phyloP scores from a whole-genome alignment of 169 alveolate genomes.

The Theileria equi region DNA sequence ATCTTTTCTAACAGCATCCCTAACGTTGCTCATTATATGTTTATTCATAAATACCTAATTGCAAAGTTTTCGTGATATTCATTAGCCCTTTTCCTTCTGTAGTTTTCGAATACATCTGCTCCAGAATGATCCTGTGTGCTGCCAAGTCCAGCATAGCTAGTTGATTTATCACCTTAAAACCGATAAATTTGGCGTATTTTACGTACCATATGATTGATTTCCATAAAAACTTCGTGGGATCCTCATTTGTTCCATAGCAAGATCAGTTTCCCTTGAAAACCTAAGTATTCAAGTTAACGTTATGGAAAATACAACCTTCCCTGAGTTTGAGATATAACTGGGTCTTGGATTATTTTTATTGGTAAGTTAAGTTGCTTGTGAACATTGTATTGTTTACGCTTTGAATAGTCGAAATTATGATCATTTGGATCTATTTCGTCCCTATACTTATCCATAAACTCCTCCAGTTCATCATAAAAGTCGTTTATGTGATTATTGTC shows the following conservation, averaged over 20 bases:
- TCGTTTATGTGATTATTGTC: conserved; percentile 15
- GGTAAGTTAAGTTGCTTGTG: conserved; percentile 27
- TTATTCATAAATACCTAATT: conserved; percentile 2
- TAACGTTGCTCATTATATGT: not conserved
- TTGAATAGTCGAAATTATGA: conserved; percentile 31
- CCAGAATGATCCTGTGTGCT: not conserved
- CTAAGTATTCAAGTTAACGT: no score
- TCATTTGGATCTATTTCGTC: conserved; percentile 19
- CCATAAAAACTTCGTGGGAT: no score
- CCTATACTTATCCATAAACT: conserved; percentile 16
- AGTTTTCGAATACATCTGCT: conserved; percentile 46
- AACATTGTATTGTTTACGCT: conserved; percentile 16
- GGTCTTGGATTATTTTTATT: conserved; percentile 5
- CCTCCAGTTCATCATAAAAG: conserved; percentile 61
- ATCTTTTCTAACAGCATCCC: conserved; percentile 44
- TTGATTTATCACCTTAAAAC: no score
- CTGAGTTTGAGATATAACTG: conserved; percentile 1
- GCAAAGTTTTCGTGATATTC: conserved; percentile 52
- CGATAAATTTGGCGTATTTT: no score
- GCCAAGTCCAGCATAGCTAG: not conserved
- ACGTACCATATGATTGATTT: no score
- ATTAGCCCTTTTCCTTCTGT: conserved; percentile 53
- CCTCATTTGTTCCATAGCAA: no score
- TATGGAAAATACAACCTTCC: conserved; percentile 10
- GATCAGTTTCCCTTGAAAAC: no score